Base-by-base conservation (phyloP, 306 rosid species). In the Herpetospermum pedunculosum region DNA sequence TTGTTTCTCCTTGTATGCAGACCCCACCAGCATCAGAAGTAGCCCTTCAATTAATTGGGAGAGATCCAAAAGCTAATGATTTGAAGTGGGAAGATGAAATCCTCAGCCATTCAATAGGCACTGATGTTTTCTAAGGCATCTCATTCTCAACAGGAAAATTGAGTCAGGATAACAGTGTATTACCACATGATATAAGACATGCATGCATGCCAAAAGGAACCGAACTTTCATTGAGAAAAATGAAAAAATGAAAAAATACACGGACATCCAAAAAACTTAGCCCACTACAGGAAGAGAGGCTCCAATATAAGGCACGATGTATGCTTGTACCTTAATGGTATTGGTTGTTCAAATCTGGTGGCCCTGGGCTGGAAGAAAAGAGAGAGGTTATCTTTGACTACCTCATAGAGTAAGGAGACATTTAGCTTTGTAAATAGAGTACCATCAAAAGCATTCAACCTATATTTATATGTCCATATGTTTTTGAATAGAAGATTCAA, bases 41-140 rank as follows among this genome's bases (percentile, higher is more conserved):
- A 28, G 71, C 78, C 8, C 78, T 46, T 59, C 78, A 59, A 21
- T 12, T 75, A 30, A 40, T 43, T 40, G 59, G 47, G 38, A 47
- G 70, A 28, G 77, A 29, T 26, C n/a, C 23, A 38, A 68, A 68
- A 25, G 48, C 52, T 41, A 58, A 59, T n/a, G 70, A 38, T 18
- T 29, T 59, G 23, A 30, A 43, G 29, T 58, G 58, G 77, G 77
- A 73, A 55, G 77, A 74, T 54, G 77, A 54, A 26, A 29, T 54
- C 53, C 54, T 54, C 47, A 55, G 67, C 23, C 46, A 38, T 38
- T 55, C 77, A 13, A 55, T 21, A 4, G 58, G 50, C 32, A 4
- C 35, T 26, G 48, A 75, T 30, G 5, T 75, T 60, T 75, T 75
- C 78, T 75, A 72, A 86, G 80, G 83, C 41, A 72, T 63, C 23